Evolutionary conservation across 208 protist species (phyloP).

Genomic region (Trypanosoma mega): DNA sequence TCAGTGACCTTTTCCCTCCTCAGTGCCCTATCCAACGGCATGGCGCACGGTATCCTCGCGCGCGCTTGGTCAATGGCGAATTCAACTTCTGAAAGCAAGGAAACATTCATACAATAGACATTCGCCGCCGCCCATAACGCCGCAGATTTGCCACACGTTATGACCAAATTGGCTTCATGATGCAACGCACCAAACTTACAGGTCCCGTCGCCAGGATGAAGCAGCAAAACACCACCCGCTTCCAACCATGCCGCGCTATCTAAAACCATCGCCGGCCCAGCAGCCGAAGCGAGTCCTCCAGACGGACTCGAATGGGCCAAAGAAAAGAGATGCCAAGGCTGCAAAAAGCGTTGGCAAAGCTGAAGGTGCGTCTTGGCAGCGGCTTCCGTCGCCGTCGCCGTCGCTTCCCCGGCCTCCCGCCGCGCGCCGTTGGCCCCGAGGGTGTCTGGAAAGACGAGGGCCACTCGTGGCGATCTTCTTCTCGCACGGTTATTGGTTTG

Average conservation of each 20-base stretch:
- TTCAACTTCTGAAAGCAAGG: constrained; percentile 17
- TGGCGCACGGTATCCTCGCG: constrained; percentile 1
- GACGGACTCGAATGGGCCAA: constrained; percentile 18
- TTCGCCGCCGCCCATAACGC: constrained; percentile 35
- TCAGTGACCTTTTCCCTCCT: not conserved
- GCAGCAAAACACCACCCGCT: constrained; percentile 56
- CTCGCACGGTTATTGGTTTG: not conserved
- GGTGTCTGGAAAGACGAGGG: constrained; percentile 42
- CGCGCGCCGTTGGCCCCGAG: constrained; percentile 16
- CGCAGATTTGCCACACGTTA: constrained; percentile 60
- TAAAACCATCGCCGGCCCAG: no score
- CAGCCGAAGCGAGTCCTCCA: not conserved
- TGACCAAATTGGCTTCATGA: constrained; percentile 60
- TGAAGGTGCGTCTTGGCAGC: constrained; percentile 37
- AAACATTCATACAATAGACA: not conserved
- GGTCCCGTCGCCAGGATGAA: constrained; percentile 53
- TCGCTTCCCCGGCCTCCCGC: not conserved
- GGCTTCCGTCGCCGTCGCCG: constrained; percentile 10
- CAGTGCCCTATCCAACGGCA: not conserved
- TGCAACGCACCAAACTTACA: constrained; percentile 47
- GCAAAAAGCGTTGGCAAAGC: constrained; percentile 47
- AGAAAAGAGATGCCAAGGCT: constrained; percentile 45
- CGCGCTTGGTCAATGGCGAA: not conserved
- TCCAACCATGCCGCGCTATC: constrained; percentile 35
- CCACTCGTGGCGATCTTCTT: constrained; percentile 32